A percentile compares a stretch with the other conserved stretches of the same genome.
phyloP scores from a whole-genome alignment of 2,329 filamentous ascomycete species.

The Calonectria leucothoes region DNA sequence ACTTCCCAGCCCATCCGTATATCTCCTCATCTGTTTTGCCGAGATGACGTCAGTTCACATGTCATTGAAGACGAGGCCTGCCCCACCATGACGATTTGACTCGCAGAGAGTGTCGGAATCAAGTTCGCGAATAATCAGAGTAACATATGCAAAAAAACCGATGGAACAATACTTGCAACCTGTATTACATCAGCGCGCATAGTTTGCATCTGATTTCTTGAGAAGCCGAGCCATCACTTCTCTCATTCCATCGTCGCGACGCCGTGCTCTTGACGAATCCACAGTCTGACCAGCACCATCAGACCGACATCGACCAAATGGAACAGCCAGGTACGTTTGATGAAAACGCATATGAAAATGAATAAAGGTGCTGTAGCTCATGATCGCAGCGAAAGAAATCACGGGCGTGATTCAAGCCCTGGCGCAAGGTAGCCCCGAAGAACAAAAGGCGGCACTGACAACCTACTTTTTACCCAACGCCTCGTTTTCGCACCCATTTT shows the following conservation, averaged over 20 bases:
- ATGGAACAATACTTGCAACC: background rate
- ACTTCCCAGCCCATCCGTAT: background rate
- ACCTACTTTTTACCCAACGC: slow-evolving; percentile 79
- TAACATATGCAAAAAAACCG: background rate
- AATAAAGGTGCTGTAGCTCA: background rate
- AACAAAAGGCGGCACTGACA: slow-evolving; percentile 74
- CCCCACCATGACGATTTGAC: slow-evolving; percentile 10
- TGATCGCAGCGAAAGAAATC: slow-evolving; percentile 67
- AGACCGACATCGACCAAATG: background rate
- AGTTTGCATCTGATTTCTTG: background rate
- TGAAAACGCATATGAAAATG: no score
- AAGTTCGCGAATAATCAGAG: background rate
- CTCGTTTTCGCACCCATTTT: slow-evolving; percentile 83
- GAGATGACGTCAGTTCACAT: slow-evolving; percentile 20
- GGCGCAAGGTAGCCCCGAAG: slow-evolving; percentile 72
- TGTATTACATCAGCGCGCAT: background rate
- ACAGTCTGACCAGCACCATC: background rate
- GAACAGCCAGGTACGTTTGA: background rate
- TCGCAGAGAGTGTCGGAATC: background rate
- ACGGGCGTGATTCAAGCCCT: slow-evolving; percentile 74
- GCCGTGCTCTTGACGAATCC: background rate
- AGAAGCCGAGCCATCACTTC: background rate
- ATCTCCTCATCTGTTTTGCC: background rate
- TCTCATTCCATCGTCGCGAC: background rate
- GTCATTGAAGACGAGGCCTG: background rate